These are phyloP conservation scores for Creolimax fragrantissima DNA, from an alignment of 78 protist genomes.

Conservation along the genomic window DNA sequence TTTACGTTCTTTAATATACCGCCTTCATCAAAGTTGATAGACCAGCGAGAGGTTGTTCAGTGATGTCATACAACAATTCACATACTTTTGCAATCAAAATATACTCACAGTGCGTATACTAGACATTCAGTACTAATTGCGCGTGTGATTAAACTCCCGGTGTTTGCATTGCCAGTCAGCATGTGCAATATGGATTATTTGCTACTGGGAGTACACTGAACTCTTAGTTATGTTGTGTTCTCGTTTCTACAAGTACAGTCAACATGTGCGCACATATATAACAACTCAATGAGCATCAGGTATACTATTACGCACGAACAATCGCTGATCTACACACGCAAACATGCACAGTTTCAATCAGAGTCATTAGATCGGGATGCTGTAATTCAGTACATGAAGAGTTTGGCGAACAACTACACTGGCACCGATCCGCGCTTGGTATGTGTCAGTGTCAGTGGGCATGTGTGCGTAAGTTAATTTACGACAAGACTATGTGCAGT, in stretches of 20 bases:
- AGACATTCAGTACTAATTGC: no score
- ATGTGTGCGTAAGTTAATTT: not conserved
- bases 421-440: not conserved
- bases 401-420: not conserved
- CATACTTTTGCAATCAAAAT: no score
- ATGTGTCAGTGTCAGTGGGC: not conserved
- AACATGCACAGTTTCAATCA: not conserved
- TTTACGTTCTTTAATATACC: no score
- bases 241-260: not conserved
- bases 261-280: not conserved
- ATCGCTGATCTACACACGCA: not conserved
- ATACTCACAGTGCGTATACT: no score
- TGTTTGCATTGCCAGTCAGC: no score
- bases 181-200: not conserved
- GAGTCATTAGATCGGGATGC: not conserved
- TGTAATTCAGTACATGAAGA: not conserved
- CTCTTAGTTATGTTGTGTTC: not conserved
- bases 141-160: no score
- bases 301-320: not conserved
- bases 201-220: not conserved
- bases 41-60: no score
- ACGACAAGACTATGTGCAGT: no score
- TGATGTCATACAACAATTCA: no score
- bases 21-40: no score
- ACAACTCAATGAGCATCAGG: not conserved